Conservation (phyloP, 495 filamentous ascomycete genomes). For the Penicillium atrosanguineum region DNA sequence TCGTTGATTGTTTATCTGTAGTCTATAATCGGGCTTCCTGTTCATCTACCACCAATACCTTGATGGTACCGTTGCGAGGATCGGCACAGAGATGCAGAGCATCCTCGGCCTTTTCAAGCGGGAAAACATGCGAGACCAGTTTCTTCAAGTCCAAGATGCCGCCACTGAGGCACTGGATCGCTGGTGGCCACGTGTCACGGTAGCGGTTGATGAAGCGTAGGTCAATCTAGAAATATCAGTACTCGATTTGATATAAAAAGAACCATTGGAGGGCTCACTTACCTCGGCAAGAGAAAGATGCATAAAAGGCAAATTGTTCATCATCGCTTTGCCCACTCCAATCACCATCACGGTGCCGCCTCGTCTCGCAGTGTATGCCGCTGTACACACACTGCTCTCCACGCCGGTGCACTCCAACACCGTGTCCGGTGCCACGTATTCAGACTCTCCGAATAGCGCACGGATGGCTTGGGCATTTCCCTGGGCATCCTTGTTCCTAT, state of each 20-base stretch:
- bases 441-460: conserved; percentile 42
- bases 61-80: conserved; percentile 50
- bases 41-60: conserved; percentile 59
- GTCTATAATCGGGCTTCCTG: conserved; percentile 30
- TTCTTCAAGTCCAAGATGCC: conserved; percentile 57
- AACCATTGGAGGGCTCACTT: not conserved
- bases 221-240: conserved; percentile 46
- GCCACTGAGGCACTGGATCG: conserved; percentile 44
- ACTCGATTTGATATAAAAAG: not conserved
- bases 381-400: conserved; percentile 57
- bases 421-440: conserved; percentile 53
- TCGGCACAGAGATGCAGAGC: conserved; percentile 53
- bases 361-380: conserved; percentile 52
- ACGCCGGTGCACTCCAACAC: conserved; percentile 65
- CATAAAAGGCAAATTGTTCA: conserved; percentile 68
- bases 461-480: conserved; percentile 54
- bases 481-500: conserved; percentile 40
- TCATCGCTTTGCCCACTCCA: conserved; percentile 57
- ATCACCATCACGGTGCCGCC: conserved; percentile 62
- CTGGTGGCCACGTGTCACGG: conserved; percentile 59
- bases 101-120: conserved; percentile 54
- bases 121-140: conserved; percentile 68
- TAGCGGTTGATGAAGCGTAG: conserved; percentile 66
- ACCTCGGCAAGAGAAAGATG: conserved; percentile 58
- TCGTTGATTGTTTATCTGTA: not conserved